Base-by-base conservation (phyloP, 108 stramenopile genomes). In the Skeletonema grethae region DNA sequence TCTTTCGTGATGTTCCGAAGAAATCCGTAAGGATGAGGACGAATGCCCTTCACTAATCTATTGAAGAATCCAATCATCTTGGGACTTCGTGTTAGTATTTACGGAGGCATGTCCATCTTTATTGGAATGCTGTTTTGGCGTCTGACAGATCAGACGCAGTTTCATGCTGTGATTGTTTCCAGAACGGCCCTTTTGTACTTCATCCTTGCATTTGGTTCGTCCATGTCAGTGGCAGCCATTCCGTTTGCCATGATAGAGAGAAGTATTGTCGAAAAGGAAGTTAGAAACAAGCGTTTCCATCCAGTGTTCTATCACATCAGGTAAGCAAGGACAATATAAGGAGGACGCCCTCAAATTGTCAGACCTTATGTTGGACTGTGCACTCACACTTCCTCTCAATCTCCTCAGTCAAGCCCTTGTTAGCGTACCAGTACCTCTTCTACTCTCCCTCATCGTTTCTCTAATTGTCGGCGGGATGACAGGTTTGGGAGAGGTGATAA, bases 221-320 rank as follows among this genome's bases (percentile, higher is more conserved):
- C 83, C 45, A 86, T 89, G 88, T 80, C 78, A 32, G 79, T 89
- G 11, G 88, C 86, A 7, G 82, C 73, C 6, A 43, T 89, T 24
- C 86, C 88, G 20, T 89, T 89, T 71, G 72, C 88, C 4, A 82
- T 89, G 34, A 72, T 89, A 58, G 88, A 89, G 46, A 72, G 88
- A 60, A 79, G 63, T 29, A 89, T 89, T 56, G 86, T 89, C 25
- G 76, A 89, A 61, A 89, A 86, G 68, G 88, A 89, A 77, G 88
- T 89, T 13, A 39, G 70, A 34, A 89, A 89, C 57, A 61, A 63
- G 16, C 15, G 31, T 7, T 72, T 57, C 55, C 61, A 63, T 57
- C 61, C 62, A 35, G 62, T 35, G 4, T 63, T 72, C 53, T 72
- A 63, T 35, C 71, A 72, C 34, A 5, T 63, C 11, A 64, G 63